These are phyloP conservation scores for Boletus vinaceobasis DNA, from an alignment of 768 basidiomycete species.

Conservation along the genomic window DNA sequence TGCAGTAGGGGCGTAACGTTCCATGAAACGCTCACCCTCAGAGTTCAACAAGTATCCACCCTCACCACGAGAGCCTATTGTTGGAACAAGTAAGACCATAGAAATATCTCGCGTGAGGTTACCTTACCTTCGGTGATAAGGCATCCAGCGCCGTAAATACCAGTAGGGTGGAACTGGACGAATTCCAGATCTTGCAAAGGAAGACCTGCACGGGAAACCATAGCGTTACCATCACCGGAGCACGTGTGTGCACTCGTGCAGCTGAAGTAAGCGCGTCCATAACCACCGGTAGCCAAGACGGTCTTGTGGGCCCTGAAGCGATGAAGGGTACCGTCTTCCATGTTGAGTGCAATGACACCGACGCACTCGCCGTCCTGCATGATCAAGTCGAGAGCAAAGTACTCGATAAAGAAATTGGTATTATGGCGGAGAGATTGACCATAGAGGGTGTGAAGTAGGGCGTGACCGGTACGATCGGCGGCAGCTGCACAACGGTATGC, in stretches of 20 bases:
- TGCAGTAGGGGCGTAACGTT: conserved; percentile 98
- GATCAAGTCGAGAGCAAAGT: conserved; percentile 97
- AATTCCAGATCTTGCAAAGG: conserved; percentile 98
- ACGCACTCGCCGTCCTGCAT: conserved; percentile 99
- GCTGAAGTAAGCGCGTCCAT: conserved; percentile 96
- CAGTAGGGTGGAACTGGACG: conserved; percentile 99
- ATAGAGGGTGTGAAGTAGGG: conserved; percentile 96
- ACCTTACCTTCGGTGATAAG: conserved; percentile 91
- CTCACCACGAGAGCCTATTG: conserved; percentile 91
- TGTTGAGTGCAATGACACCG: conserved; percentile 97
- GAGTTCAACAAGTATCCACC: conserved; percentile 98
- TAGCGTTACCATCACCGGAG: conserved; percentile 97
- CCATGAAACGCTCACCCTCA: conserved; percentile 99
- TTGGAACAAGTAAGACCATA: neutral
- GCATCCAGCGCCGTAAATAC: conserved; percentile 99
- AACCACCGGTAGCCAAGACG: conserved; percentile 96
- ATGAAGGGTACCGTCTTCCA: conserved; percentile 99
- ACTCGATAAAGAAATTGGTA: conserved; percentile 99
- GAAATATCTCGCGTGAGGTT: neutral
- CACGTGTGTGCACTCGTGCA: conserved; percentile 99
- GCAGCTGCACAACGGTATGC: conserved; percentile 99
- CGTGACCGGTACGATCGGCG: conserved; percentile 98
- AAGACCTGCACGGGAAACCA: conserved; percentile 95
- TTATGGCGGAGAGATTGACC: conserved; percentile 98
- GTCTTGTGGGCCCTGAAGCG: conserved; percentile 99